Evolutionary conservation across 2,329 filamentous ascomycete genomes (phyloP), one percentile per base, ranked within the genome.

Genomic region (Hirsutella minnesotensis): DNA sequence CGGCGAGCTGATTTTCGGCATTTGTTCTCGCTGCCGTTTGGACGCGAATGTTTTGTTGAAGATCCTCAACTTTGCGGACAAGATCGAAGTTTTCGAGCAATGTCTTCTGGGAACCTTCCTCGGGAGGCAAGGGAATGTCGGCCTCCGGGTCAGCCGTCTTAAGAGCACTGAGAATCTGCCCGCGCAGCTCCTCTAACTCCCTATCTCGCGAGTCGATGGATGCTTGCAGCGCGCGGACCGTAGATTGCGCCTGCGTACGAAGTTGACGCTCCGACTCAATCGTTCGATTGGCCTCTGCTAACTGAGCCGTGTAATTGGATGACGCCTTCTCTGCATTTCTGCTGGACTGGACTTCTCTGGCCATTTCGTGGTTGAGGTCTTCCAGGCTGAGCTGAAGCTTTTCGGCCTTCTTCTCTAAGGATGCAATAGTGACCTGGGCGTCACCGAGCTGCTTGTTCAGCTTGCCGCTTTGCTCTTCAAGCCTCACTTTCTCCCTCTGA

Each of bases 361-460:
- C 84, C 42, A 95, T 75, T 61, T 96, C 88, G 53, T 96, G 90
- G 52, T 87, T 94, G 30, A 95, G 70, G 59, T 98, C 90, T 59
- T 98, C 90, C 9, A 96, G 65, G 54, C 76, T 88, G 35, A 96
- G 73, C 41, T 88, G 78, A 22, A 96, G 71, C 63, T 95, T 95
- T 63, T 96, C 90, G 41, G 92, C 84, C 60, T 92, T 87, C 69
- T 96, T 96, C 60, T 95, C 88, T 8, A 95, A 66, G 1, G 86
- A 84, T 0, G 84, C 84, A 49, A 94, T 79, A 5, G 79, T 79
- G 20, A 95, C 64, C 53, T 95, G 90, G 5, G 85, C 74, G 51
- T 95, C 89, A 44, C 84, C 87, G 12, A 95, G 72, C 57, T 95
- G 86, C 53, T 86, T 85, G 56, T 83, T 78, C 15, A 95, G 72